Percentiles rank a stretch among this genome's conserved stretches.
These are phyloP conservation scores for Calocera cornea DNA, from an alignment of 768 basidiomycete genomes.

Conservation along the genomic window DNA sequence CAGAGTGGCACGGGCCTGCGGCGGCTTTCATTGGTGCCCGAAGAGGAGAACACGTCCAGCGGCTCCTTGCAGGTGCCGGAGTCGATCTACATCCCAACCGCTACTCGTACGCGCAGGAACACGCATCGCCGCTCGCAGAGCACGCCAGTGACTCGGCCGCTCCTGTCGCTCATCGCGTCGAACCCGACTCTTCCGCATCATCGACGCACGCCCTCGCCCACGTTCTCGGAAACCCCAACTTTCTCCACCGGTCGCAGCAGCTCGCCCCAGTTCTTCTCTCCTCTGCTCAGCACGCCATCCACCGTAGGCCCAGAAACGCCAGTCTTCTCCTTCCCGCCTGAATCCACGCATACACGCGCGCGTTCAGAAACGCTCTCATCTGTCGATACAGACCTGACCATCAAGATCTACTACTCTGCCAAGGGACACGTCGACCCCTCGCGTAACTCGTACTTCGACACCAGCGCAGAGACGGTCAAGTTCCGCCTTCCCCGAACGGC, in stretches of 20 bases:
- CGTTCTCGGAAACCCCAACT: not conserved
- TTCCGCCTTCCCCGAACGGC: not conserved
- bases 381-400: not conserved
- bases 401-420: constrained; percentile 2
- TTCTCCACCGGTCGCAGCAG: not conserved
- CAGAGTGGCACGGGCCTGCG: not conserved
- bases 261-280: not conserved
- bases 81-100: not conserved
- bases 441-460: not conserved
- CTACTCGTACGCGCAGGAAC: not conserved
- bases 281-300: not conserved
- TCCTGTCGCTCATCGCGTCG: not conserved
- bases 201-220: not conserved
- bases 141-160: not conserved
- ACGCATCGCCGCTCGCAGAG: not conserved
- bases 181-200: not conserved
- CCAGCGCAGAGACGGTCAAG: not conserved
- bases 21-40: not conserved
- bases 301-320: not conserved
- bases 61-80: not conserved
- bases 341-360: not conserved
- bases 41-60: not conserved
- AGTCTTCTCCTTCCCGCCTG: not conserved
- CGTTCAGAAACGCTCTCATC: not conserved
- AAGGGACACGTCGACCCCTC: not conserved